These are phyloP conservation scores for Fusarium multiceps DNA, from an alignment of 2,329 filamentous ascomycete species.

Conservation along the genomic window DNA sequence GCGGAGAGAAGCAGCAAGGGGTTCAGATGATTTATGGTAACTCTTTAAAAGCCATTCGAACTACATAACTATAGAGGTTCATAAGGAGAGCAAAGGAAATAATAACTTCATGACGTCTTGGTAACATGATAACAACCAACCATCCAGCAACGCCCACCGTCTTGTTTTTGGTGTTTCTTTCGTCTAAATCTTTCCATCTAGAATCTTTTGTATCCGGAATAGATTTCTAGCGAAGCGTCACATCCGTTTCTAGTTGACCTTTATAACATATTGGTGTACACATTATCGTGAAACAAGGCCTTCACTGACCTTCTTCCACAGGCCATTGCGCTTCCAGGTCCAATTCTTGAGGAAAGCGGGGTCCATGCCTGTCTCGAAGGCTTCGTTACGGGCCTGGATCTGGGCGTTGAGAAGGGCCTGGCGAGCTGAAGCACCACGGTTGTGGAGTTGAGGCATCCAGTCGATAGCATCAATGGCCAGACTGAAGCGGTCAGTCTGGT, in stretches of 20 bases:
- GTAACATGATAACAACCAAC: slow-evolving; percentile 20
- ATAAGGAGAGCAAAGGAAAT: slow-evolving; percentile 30
- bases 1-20: slow-evolving; percentile 39
- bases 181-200: slow-evolving; percentile 34
- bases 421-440: slow-evolving; percentile 70
- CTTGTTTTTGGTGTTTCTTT: slow-evolving; percentile 26
- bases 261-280: slow-evolving; percentile 1
- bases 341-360: slow-evolving; percentile 73
- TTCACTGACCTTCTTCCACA: slow-evolving; percentile 51
- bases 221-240: slow-evolving; percentile 5
- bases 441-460: slow-evolving; percentile 69
- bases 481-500: slow-evolving; percentile 81
- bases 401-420: slow-evolving; percentile 74
- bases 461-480: slow-evolving; percentile 83
- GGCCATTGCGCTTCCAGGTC: slow-evolving; percentile 67
- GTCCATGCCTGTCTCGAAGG: slow-evolving; percentile 78
- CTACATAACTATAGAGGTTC: slow-evolving; percentile 31
- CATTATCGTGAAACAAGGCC: slow-evolving; percentile 42
- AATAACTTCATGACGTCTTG: slow-evolving; percentile 30
- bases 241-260: slow-evolving; percentile 7
- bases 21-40: neutral
- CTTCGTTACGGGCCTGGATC: slow-evolving; percentile 71
- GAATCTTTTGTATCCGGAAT: neutral
- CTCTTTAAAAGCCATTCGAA: slow-evolving; percentile 16
- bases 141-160: slow-evolving; percentile 37